A percentile compares a stretch with the other conserved stretches of the same genome.
phyloP scores from a whole-genome alignment of 768 basidiomycete genomes.

The Calocybe gangraenosa region DNA sequence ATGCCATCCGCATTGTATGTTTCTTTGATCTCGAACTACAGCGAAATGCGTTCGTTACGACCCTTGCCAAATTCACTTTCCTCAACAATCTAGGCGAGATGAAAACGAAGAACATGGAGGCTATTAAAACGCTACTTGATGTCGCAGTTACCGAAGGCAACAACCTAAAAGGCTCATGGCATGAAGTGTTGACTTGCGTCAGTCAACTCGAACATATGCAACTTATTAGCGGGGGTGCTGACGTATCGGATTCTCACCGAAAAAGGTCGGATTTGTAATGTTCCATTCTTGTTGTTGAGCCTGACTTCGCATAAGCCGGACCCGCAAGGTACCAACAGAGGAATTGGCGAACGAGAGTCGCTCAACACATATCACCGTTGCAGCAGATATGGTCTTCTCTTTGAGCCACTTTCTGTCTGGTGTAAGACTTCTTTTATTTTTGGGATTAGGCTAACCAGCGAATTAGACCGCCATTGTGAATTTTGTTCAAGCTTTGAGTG shows the following conservation, averaged over 20 bases:
- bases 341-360: slow-evolving; percentile 96
- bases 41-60: slow-evolving; percentile 98
- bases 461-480: slow-evolving; percentile 91
- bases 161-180: slow-evolving; percentile 93
- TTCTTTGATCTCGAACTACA: slow-evolving; percentile 97
- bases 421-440: slow-evolving; percentile 44
- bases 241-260: slow-evolving; percentile 71
- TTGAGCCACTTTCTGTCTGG: slow-evolving; percentile 92
- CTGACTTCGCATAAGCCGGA: slow-evolving; percentile 29
- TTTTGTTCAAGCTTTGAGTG: slow-evolving; percentile 93
- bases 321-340: slow-evolving; percentile 74
- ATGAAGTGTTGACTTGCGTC: slow-evolving; percentile 93
- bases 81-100: slow-evolving; percentile 97
- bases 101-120: slow-evolving; percentile 99
- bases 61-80: slow-evolving; percentile 95
- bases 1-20: slow-evolving; percentile 94
- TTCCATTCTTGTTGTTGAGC: neutral
- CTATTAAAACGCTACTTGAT: slow-evolving; percentile 92
- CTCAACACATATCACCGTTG: slow-evolving; percentile 97
- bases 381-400: slow-evolving; percentile 99
- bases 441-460: slow-evolving; percentile 3
- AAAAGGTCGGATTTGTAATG: slow-evolving; percentile 59
- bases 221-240: slow-evolving; percentile 87
- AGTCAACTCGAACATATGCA: slow-evolving; percentile 99
- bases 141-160: slow-evolving; percentile 97